Conservation (phyloP, 1,139 yeast genomes). For the Sugiyamaella grinbergsii region DNA sequence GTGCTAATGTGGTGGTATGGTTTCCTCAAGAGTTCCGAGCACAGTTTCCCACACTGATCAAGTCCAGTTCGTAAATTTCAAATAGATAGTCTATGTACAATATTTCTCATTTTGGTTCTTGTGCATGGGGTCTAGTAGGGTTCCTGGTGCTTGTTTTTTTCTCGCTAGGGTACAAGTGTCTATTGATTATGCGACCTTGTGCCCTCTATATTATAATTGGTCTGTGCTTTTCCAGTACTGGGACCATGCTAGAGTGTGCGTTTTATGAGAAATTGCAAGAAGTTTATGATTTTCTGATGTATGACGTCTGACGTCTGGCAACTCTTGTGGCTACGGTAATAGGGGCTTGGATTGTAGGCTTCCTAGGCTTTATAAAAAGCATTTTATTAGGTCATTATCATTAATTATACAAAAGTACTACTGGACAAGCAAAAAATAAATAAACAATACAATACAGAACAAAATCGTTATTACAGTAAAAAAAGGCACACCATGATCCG, state of each 20-base stretch:
- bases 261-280: too few relatives aligned
- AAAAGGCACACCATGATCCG: background rate
- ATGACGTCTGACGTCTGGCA: background rate
- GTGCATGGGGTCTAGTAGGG: too few relatives aligned
- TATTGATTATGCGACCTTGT: conserved; percentile 9
- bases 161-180: conserved; percentile 8
- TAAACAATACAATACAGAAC: too few relatives aligned
- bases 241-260: too few relatives aligned
- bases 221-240: conserved; percentile 4
- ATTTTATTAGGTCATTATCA: conserved; percentile 2
- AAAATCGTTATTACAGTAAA: background rate
- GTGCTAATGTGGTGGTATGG: background rate
- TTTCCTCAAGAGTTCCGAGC: conserved; percentile 3
- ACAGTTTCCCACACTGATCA: background rate
- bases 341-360: too few relatives aligned
- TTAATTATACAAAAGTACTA: conserved; percentile 9
- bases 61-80: too few relatives aligned
- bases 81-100: too few relatives aligned
- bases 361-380: background rate
- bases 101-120: too few relatives aligned
- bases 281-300: background rate
- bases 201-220: background rate
- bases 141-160: too few relatives aligned
- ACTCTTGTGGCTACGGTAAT: too few relatives aligned
- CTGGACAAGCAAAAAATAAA: background rate